phyloP scores from a whole-genome alignment of 352 stramenopile genomes.

The Globisporangium polare region DNA sequence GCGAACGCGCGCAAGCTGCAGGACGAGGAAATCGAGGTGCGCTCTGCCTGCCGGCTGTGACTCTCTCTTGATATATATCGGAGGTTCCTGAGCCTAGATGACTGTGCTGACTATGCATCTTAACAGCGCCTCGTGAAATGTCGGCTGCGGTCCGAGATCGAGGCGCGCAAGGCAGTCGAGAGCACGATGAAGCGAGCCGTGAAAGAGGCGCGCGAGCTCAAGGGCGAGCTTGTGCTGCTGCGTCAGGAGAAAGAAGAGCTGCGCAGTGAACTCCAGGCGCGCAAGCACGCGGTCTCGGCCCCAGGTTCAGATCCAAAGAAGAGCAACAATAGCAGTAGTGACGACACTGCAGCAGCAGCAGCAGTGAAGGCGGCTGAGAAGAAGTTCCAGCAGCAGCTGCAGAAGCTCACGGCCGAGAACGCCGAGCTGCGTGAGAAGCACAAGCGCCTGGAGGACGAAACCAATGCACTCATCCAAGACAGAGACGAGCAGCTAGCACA shows the following conservation, averaged over 20 bases:
- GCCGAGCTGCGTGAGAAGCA: slow-evolving; percentile 9
- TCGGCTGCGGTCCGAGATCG: slow-evolving; percentile 66
- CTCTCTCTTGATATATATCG: too few species aligned
- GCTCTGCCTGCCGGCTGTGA: not conserved
- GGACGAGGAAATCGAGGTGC: slow-evolving; percentile 60
- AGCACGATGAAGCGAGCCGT: slow-evolving; percentile 74
- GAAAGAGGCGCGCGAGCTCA: slow-evolving; percentile 64
- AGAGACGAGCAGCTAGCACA: slow-evolving; percentile 15
- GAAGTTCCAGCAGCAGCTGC: slow-evolving; percentile 29
- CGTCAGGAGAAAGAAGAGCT: slow-evolving; percentile 72
- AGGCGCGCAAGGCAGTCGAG: slow-evolving; percentile 65
- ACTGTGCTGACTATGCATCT: too few species aligned
- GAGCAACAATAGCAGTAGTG: not conserved
- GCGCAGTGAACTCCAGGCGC: slow-evolving; percentile 21
- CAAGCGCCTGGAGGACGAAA: slow-evolving; percentile 27
- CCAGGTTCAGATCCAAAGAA: slow-evolving; percentile 13
- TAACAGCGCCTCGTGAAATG: slow-evolving; percentile 75
- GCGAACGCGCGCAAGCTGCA: slow-evolving; percentile 50
- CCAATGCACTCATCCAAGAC: slow-evolving; percentile 26
- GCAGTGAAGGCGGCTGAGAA: slow-evolving; percentile 29
- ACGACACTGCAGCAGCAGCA: slow-evolving; percentile 9
- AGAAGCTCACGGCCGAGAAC: slow-evolving; percentile 24
- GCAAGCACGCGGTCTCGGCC: slow-evolving; percentile 6
- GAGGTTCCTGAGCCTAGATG: too few species aligned
- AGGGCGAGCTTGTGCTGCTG: slow-evolving; percentile 73